A percentile compares a stretch with the other conserved stretches of the same genome.
phyloP scores from a whole-genome alignment of 1,139 yeast species.

The Petasospora rhodanensis region DNA sequence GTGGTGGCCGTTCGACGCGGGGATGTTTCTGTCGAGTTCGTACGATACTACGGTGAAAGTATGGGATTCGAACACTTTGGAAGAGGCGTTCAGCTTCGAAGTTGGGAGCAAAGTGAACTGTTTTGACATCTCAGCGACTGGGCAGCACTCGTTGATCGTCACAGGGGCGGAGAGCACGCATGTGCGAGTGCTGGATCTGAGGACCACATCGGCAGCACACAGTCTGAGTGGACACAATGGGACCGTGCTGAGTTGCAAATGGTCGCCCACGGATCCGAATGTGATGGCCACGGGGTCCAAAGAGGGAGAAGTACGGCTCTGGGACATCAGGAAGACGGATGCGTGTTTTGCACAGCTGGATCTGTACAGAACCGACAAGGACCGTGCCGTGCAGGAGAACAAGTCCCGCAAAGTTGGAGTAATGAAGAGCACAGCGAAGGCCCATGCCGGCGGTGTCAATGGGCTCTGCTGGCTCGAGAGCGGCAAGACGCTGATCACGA shows the following conservation, averaged over 20 bases:
- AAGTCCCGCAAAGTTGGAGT: slow-evolving; percentile 26
- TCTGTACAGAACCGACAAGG: slow-evolving; percentile 45
- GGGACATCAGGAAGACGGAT: slow-evolving; percentile 74
- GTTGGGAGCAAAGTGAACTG: slow-evolving; percentile 46
- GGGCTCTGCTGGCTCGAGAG: slow-evolving; percentile 65
- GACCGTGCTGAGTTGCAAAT: slow-evolving; percentile 59
- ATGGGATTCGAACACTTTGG: slow-evolving; percentile 72
- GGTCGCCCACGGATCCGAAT: slow-evolving; percentile 58
- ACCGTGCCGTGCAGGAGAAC: slow-evolving; percentile 15
- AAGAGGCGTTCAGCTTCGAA: slow-evolving; percentile 62
- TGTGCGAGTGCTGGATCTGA: slow-evolving; percentile 65
- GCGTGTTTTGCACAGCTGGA: slow-evolving; percentile 49
- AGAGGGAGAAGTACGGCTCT: slow-evolving; percentile 48
- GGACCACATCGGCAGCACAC: slow-evolving; percentile 68
- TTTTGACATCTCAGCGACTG: slow-evolving; percentile 39
- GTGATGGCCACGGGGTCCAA: slow-evolving; percentile 25
- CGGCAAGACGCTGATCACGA: slow-evolving; percentile 55
- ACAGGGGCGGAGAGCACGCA: slow-evolving; percentile 69
- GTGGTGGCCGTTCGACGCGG: slow-evolving; percentile 92
- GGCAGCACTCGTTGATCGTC: slow-evolving; percentile 55
- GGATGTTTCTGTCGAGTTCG: slow-evolving; percentile 79
- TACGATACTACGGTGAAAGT: slow-evolving; percentile 73
- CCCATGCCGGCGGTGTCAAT: slow-evolving; percentile 74
- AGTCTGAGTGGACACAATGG: slow-evolving; percentile 63
- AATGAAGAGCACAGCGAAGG: slow-evolving; percentile 36